These are phyloP conservation scores for Pichia sp. DNA, from an alignment of 1,139 yeast species.

Conservation along the genomic window DNA sequence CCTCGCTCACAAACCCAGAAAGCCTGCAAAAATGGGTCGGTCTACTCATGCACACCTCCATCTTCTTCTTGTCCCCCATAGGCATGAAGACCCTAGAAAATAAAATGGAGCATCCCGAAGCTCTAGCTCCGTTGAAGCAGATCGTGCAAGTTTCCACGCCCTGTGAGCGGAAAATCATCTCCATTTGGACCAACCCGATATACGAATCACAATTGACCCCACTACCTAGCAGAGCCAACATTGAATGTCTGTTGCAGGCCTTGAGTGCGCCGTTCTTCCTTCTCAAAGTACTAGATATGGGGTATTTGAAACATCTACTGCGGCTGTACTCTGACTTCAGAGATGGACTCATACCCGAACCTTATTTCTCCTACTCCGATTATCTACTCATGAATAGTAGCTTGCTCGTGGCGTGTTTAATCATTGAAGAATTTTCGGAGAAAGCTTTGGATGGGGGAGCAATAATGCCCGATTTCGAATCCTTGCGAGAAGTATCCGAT, in stretches of 20 bases:
- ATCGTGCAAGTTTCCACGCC: conserved; percentile 23
- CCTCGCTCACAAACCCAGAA: conserved; percentile 2
- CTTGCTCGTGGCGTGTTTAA: conserved; percentile 20
- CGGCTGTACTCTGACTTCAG: conserved; percentile 24
- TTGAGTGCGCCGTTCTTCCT: conserved; percentile 8
- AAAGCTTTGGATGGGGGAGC: background rate
- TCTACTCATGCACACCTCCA: conserved; percentile 28
- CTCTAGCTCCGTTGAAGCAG: conserved; percentile 24
- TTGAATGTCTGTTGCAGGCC: conserved; percentile 14
- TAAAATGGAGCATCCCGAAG: conserved; percentile 31
- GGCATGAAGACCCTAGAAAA: conserved; percentile 40
- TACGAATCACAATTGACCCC: conserved; percentile 26
- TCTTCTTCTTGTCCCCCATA: conserved; percentile 37
- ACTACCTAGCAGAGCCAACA: conserved; percentile 30
- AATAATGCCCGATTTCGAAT: conserved; percentile 8
- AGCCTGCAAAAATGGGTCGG: conserved; percentile 14
- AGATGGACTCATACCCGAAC: conserved; percentile 23
- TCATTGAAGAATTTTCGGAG: conserved; percentile 15
- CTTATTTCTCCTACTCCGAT: conserved; percentile 26
- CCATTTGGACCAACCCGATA: conserved; percentile 35
- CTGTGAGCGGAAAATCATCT: conserved; percentile 19
- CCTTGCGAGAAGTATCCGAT: conserved; percentile 17
- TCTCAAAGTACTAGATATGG: conserved; percentile 10
- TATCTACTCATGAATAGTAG: conserved; percentile 27
- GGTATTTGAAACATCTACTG: conserved; percentile 12